Base-by-base conservation (phyloP, 306 rosid species). In the Mimosa pudica region DNA sequence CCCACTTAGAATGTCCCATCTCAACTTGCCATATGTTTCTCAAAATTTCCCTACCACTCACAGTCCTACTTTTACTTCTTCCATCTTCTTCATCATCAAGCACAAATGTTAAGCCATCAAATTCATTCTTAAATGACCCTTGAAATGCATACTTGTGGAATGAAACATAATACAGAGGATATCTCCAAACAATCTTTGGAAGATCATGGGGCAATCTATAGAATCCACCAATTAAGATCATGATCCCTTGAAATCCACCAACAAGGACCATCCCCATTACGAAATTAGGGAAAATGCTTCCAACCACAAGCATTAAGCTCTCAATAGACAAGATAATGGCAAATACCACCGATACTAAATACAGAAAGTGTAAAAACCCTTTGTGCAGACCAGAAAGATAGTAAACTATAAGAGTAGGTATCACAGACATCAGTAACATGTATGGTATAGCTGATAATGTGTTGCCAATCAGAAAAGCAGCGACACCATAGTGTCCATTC, bases 231-330 rank as follows among this genome's bases (percentile, higher is more conserved):
- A 32, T 80, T 6, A 89, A 47, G 0, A 89, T 65, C 90, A 89
- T 81, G 0, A 87, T 11, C 4, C 85, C 92, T 85, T 89, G 90
- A 74, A 90, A 79, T 78, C 95, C 97, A 16, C 91, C 74, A 12
- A 90, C 93, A 0, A 84, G 20, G 10, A 90, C 90, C 18, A 90
- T 89, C 0, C 95, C 95, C 92, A 90, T 84, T 1, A 90, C 86
- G 61, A 82, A 89, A 70, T 89, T 85, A 24, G 96, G 93, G 51
- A 86, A 89, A 36, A 87, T 57, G 10, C 87, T 85, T 5, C 96
- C 92, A 17, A 92, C 84, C 35, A 90, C 83, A 91, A 92, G 85
- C 97, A 89, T 89, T 6, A 90, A 79, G 82, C 93, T 85, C 82
- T 92, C 96, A 4, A 92, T 89, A 10, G 91, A 60, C 76, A 86